Evolutionary conservation across 2,329 filamentous ascomycete genomes (phyloP).

Genomic region (Penicillium sp.): DNA sequence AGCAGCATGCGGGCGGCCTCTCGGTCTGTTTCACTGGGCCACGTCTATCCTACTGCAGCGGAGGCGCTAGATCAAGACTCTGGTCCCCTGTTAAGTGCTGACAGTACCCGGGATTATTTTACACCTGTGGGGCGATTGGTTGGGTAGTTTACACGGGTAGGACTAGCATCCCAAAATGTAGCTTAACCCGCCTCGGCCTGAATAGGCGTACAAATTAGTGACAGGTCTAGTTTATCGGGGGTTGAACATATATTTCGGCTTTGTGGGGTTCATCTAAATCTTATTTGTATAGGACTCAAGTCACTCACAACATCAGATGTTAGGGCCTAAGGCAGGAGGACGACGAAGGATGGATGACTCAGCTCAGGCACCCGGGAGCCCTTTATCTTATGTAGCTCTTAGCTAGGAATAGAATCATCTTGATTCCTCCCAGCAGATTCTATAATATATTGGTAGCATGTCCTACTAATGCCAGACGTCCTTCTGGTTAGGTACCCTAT

Average conservation of each 20-base stretch:
- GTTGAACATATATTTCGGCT: not conserved
- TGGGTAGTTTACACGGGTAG: not conserved
- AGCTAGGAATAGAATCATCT: too few species aligned
- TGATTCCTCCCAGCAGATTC: too few species aligned
- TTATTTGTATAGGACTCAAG: not conserved
- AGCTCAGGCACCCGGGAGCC: too few species aligned
- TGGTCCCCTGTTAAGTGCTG: conserved; percentile 14
- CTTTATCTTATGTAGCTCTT: too few species aligned
- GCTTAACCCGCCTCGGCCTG: not conserved
- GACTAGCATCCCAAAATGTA: not conserved
- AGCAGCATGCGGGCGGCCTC: not conserved
- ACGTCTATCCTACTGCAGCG: conserved; percentile 9
- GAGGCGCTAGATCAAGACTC: conserved; percentile 16
- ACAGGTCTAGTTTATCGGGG: not conserved
- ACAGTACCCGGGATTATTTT: conserved; percentile 10
- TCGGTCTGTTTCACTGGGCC: conserved; percentile 5
- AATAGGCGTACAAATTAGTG: not conserved
- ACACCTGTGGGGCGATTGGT: conserved; percentile 3
- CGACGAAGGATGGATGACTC: too few species aligned
- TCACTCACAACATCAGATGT: not conserved
- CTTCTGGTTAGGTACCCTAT: too few species aligned
- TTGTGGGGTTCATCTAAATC: not conserved
- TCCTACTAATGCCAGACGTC: too few species aligned
- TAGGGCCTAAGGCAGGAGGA: too few species aligned
- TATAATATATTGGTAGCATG: too few species aligned